Evolutionary conservation across 2,329 filamentous ascomycete species (phyloP), one percentile per base, ranked within the genome.

Genomic region (Claviceps paspali): DNA sequence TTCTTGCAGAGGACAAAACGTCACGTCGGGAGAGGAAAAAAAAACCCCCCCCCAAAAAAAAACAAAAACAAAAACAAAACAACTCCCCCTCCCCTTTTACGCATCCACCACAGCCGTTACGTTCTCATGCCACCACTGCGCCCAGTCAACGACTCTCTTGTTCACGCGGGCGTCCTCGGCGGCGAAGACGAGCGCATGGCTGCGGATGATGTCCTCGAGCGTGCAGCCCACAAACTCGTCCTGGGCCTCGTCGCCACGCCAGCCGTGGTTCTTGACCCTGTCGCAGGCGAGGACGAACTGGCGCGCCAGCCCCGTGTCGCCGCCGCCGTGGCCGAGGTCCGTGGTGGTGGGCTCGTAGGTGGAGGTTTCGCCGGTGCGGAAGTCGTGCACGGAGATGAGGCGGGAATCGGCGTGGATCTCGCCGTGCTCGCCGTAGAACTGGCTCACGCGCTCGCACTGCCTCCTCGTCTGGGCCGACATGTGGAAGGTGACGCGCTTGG

Each of bases 391-490:
- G 1, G 68, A 73, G 56, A 96, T 94, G 0, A 66, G 76, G 15
- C 65, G 64, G 37, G 81, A 85, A 60, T 96, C 86, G 45, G 92
- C 91, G 47, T 76, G 74, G 21, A 96, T 74, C 59, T 96, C 88
- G 30, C 88, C 91, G 35, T 75, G 65, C 0, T 82, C 82, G 34
- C 91, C 91, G 59, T 95, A 94, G 33, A 95, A 75, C 41, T 83
- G 67, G 0, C 84, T 86, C 41, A 86, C 79, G 3, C 91, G 76
- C 46, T 93, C 73, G 55, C 88, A 96, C 47, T 92, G 80, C 52
- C 80, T 79, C 52, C 83, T 77, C 0, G 87, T 93, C 43, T 87
- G 83, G 2, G 88, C 86, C 2, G 88, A 79, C 88, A 96, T 95
- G 58, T 96, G 88, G 54, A 96, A 82, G 2, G 77, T 77, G 1